Evolutionary conservation across 768 basidiomycete genomes (phyloP), one percentile per base, ranked within the genome.

Genomic region (Mycena kentingensis): DNA sequence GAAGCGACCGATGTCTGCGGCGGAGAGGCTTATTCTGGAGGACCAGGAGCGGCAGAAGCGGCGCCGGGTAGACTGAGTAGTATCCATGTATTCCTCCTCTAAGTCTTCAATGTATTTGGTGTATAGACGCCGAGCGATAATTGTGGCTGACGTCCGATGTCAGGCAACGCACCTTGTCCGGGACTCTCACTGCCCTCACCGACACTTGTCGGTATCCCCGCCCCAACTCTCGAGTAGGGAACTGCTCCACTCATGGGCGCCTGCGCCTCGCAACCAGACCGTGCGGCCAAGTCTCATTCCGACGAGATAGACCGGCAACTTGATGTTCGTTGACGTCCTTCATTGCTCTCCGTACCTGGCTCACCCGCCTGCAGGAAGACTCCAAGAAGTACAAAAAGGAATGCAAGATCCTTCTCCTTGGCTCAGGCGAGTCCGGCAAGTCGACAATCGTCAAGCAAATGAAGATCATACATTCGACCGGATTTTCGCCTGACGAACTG

Each of bases 371-470:
- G n/a, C n/a, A n/a, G 62, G 72, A 75, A 57, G 82, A 83, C 70
- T 68, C 77, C 44, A 72, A 77, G 67, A 74, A 73, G 63, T 71
- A 72, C 43, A 78, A 77, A 65, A 80, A 79, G 49, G 80, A 81
- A 64, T 77, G 79, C 65, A 83, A 85, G 28, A 41, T 26, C 42
- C 34, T 25, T 44, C 43, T 44, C 36, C 18, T 61, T 95, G 94
- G 95, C 49, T 94, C 93, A 13, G 93, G 95, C 62, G 93, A 96
- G 74, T 91, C 89, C 1, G 96, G 95, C 5, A 98, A 98, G 73
- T 87, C 84, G 4, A 98, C 95, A 0, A 93, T 98, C 58, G 93
- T 97, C 29, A 98, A 98, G 67, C 95, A 98, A 70, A 97, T 98
- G 94, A 97, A 96, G 78, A 95, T 98, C 52, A 94, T 98, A 43